Conservation (phyloP, 192 early-diverging fungal genomes). For the Tieghemiomyces parasiticus region DNA sequence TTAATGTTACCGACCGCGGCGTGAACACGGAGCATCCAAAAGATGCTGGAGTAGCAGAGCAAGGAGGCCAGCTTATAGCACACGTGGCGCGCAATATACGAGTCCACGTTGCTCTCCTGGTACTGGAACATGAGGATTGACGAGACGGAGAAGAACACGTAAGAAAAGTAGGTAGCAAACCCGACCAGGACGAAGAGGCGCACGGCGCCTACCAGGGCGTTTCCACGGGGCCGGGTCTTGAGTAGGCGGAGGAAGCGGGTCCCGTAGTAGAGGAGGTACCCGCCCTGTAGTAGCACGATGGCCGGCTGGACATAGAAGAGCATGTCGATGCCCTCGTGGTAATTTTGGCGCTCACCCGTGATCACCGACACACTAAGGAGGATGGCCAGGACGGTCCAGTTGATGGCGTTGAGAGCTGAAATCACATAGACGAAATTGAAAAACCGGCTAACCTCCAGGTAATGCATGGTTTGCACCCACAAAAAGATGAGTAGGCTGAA, state of each 20-base stretch:
- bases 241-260: background rate
- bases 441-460: background rate
- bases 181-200: background rate
- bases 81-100: background rate
- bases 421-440: constrained; percentile 2
- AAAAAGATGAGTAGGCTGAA: background rate
- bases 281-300: background rate
- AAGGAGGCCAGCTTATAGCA: background rate
- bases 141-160: background rate
- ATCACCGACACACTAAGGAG: background rate
- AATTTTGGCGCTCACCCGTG: background rate
- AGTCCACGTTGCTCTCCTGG: background rate
- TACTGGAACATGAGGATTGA: background rate
- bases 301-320: background rate
- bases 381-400: background rate
- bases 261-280: background rate
- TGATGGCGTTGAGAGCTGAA: background rate
- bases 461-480: background rate
- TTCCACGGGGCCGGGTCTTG: background rate
- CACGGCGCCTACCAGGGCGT: background rate
- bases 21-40: background rate
- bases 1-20: background rate
- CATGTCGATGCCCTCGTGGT: background rate
- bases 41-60: background rate
- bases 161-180: background rate